Evolutionary conservation across 352 stramenopile genomes (phyloP).

Genomic region (Phytophthora fragariae): DNA sequence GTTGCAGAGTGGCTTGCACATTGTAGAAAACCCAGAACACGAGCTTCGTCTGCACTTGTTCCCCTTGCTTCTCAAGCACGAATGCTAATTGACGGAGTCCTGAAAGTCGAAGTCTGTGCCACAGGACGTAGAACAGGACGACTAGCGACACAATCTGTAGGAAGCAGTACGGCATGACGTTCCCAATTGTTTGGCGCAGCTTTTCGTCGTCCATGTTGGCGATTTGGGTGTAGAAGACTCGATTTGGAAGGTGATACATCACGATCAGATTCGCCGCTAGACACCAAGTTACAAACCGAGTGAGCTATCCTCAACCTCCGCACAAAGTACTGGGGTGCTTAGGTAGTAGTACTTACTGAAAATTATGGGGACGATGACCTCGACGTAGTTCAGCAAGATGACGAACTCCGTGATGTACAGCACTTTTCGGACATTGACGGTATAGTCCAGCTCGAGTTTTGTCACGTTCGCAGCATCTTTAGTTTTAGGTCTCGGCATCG

Average conservation of each 20-base stretch:
- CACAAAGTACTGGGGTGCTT: too few species aligned
- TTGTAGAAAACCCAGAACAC: conserved; percentile 54
- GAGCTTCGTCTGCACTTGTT: conserved; percentile 46
- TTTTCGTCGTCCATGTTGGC: conserved; percentile 20
- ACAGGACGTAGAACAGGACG: conserved; percentile 33
- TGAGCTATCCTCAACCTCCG: too few species aligned
- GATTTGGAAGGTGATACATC: conserved; percentile 46
- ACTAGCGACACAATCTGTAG: conserved; percentile 53
- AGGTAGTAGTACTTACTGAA: too few species aligned
- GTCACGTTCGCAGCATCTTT: background rate
- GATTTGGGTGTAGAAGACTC: conserved; percentile 41
- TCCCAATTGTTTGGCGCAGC: conserved; percentile 26
- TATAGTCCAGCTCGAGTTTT: conserved; percentile 31
- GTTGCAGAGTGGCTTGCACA: conserved; percentile 35
- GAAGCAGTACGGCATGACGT: conserved; percentile 43
- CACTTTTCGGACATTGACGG: conserved; percentile 25
- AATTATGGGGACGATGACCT: conserved; percentile 49
- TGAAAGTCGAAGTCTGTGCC: conserved; percentile 32
- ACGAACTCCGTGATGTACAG: conserved; percentile 59
- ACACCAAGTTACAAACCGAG: too few species aligned
- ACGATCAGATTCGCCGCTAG: conserved; percentile 34
- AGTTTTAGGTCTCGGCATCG: background rate
- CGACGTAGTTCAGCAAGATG: conserved; percentile 50
- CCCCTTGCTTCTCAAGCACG: conserved; percentile 42
- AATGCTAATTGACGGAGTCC: conserved; percentile 44